These are phyloP conservation scores for Cnidoscolus chayamansa DNA, from an alignment of 441 rosid species.

Conservation along the genomic window DNA sequence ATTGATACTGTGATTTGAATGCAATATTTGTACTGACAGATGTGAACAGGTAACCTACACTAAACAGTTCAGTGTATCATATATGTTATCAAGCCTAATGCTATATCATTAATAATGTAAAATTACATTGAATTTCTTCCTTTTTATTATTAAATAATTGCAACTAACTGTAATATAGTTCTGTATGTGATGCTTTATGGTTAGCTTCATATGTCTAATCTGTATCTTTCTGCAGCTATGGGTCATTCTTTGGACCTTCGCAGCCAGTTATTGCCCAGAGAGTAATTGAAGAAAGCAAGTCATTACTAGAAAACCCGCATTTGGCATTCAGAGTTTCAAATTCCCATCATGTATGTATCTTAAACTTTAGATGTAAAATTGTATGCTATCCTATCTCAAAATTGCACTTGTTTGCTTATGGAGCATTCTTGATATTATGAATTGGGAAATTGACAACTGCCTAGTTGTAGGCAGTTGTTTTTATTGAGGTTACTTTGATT, in stretches of 20 bases:
- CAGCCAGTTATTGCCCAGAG: constrained; percentile 85
- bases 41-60: not conserved
- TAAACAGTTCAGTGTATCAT: not conserved
- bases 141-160: not conserved
- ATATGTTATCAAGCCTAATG: not conserved
- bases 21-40: not conserved
- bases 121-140: too few relatives aligned
- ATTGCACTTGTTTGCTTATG: not conserved
- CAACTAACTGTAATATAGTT: not conserved
- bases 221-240: constrained; percentile 53
- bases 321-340: constrained; percentile 35
- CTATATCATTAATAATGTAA: too few relatives aligned
- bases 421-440: not conserved
- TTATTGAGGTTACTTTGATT: not conserved
- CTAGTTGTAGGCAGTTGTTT: not conserved
- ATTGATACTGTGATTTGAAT: too few relatives aligned
- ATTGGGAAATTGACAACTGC: not conserved
- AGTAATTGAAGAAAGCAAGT: constrained; percentile 94
- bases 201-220: constrained; percentile 13
- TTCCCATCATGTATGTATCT: constrained; percentile 46
- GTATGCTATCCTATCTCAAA: not conserved
- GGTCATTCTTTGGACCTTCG: constrained; percentile 94
- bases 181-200: not conserved
- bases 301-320: constrained; percentile 66
- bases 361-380: not conserved